Conservation (phyloP, 148 eudicot species). For the Cornus florida region DNA sequence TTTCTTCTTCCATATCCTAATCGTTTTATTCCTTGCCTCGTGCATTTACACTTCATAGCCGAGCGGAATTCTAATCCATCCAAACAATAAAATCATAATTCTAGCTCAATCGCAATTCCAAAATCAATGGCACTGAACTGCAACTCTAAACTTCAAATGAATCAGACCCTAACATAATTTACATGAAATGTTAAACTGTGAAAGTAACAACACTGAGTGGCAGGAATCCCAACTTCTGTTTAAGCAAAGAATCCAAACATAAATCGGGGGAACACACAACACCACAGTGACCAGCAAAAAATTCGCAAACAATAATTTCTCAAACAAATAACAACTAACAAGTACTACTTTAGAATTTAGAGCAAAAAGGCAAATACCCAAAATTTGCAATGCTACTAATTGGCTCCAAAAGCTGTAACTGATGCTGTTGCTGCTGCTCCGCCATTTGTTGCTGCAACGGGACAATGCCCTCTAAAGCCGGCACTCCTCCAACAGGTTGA, state of each 20-base stretch:
- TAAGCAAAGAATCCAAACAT: neutral
- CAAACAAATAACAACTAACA: neutral
- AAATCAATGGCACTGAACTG: neutral
- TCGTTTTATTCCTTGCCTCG: no score
- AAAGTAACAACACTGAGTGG: neutral
- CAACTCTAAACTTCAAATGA: neutral
- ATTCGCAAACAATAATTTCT: neutral
- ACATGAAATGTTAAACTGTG: neutral
- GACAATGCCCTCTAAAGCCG: constrained; percentile 16
- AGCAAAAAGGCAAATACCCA: constrained; percentile 31
- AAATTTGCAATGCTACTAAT: constrained; percentile 37
- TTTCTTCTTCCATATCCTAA: no score
- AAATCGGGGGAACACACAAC: neutral
- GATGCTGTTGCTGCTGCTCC: constrained; percentile 36
- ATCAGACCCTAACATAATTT: neutral
- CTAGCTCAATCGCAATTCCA: neutral
- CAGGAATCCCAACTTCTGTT: neutral
- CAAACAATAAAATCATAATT: neutral
- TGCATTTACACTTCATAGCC: no score
- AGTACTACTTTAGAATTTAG: neutral
- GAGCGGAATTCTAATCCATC: no score
- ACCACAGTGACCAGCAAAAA: neutral
- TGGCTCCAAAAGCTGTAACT: constrained; percentile 42
- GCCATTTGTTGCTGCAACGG: constrained; percentile 34
- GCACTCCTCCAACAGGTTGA: constrained; percentile 7